Conservation (phyloP, 768 basidiomycete species). For the Russula earlei region DNA sequence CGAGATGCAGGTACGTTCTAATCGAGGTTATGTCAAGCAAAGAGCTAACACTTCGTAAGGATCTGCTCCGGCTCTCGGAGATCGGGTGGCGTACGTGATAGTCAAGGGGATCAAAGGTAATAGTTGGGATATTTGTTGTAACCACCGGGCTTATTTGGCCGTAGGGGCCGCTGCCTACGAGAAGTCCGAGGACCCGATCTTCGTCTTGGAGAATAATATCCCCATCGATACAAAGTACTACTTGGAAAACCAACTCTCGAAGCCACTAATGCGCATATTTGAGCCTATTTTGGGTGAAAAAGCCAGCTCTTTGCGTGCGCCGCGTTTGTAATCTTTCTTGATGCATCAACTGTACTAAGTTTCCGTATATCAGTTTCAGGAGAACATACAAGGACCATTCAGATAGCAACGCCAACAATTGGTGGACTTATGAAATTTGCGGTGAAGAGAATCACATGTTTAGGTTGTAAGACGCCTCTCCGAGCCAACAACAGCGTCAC, state of each 20-base stretch:
- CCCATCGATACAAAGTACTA: constrained; percentile 98
- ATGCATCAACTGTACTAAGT: constrained; percentile 1
- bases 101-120: constrained; percentile 90
- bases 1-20: constrained; percentile 70
- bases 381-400: constrained; percentile 90
- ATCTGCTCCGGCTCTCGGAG: constrained; percentile 94
- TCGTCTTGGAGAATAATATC: constrained; percentile 94
- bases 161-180: constrained; percentile 94
- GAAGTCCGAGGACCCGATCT: constrained; percentile 96
- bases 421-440: constrained; percentile 99
- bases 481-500: constrained; percentile 64
- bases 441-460: constrained; percentile 88
- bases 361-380: constrained; percentile 61
- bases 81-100: constrained; percentile 98
- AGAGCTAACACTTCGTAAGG: constrained; percentile 33
- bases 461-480: constrained; percentile 91
- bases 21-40: background rate
- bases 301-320: constrained; percentile 70
- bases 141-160: background rate
- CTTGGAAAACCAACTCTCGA: constrained; percentile 94
- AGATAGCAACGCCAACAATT: constrained; percentile 92
- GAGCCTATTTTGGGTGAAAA: constrained; percentile 96
- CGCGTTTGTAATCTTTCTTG: background rate
- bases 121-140: background rate
- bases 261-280: constrained; percentile 94